Base-by-base conservation (phyloP, 2,329 filamentous ascomycete genomes). In the Macrophomina pseudophaseolina region DNA sequence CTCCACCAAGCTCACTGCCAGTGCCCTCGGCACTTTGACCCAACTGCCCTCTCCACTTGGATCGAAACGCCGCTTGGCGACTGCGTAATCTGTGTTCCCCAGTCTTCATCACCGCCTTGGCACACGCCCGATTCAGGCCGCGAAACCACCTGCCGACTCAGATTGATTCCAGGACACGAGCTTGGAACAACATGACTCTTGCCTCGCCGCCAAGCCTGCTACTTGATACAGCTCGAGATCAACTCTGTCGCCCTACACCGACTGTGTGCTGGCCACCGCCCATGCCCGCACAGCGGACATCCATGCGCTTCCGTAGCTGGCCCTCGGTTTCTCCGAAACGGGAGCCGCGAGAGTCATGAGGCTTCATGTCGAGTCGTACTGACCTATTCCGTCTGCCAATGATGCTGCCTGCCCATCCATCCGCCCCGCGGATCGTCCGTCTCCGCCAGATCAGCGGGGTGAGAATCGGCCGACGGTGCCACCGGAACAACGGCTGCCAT, bases 121-220 rank as follows among this genome's bases (percentile, higher is more conserved):
- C 52, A 18, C 23, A 9, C 18, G 14, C 23, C 23, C n/a, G 53
- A 54, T 35, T 54, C 33, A 38, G 16, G 33, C 52, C 9, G 11
- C 18, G 53, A 58, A 58, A 16, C 38, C 12, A 5, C 35, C 38
- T 9, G 6, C 12, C 53, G 53, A 44, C n/a, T 9, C 53, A 32
- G 33, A 2, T 58, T 42, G 53, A 40, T 28, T 58, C 53, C 7
- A 44, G 18, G 42, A 58, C 53, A 58, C 38, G 53, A 58, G 33
- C 5, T 18, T 14, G 35, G 30, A 30, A 30, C 11, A 23, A n/a
- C 53, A 58, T 58, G 53, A 58, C 53, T 58, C 35, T 58, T 18
- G 8, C 12, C 23, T 42, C 53, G 14, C 4, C 18, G 38, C 33
- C 33, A 56, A 56, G 33, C 33, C 52, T 11, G 28, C 49, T 35